These are phyloP conservation scores for Pittosporum tobira DNA, from an alignment of 129 eudicot genomes.

Conservation along the genomic window DNA sequence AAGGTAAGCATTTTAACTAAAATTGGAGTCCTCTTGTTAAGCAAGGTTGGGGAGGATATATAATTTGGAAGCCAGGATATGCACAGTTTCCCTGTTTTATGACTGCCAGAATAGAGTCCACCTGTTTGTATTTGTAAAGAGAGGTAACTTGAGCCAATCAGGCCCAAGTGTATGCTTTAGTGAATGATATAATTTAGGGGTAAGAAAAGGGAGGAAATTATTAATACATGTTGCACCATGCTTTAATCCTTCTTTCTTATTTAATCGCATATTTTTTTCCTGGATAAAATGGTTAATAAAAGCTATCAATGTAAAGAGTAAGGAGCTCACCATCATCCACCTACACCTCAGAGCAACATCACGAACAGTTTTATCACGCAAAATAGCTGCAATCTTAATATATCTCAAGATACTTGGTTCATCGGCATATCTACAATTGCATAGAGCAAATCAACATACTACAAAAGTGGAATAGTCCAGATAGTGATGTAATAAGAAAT, in stretches of 20 bases:
- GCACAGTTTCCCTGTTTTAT: neutral
- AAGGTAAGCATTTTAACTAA: conserved; percentile 24
- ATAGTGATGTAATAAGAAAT: neutral
- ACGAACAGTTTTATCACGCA: conserved; percentile 90
- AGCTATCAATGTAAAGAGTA: neutral
- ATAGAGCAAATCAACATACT: conserved; percentile 3
- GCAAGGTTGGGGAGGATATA: neutral
- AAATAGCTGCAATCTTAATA: conserved; percentile 71
- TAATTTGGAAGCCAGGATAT: neutral
- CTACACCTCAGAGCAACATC: conserved; percentile 93
- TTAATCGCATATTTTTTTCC: neutral
- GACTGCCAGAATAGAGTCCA: neutral
- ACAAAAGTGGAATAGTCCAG: conserved; percentile 1
- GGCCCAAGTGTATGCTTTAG: too few species aligned
- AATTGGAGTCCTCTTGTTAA: neutral
- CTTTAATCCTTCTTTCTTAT: neutral
- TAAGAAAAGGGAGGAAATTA: neutral
- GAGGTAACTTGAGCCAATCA: too few species aligned
- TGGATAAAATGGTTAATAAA: neutral
- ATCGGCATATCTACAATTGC: conserved; percentile 49
- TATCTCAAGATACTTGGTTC: conserved; percentile 75
- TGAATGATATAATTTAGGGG: neutral
- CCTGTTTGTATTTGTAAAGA: too few species aligned
- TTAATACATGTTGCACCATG: neutral
- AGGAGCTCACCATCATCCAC: conserved; percentile 79